Conservation (phyloP, 2,329 filamentous ascomycete species). For the Diaporthe helianthi region DNA sequence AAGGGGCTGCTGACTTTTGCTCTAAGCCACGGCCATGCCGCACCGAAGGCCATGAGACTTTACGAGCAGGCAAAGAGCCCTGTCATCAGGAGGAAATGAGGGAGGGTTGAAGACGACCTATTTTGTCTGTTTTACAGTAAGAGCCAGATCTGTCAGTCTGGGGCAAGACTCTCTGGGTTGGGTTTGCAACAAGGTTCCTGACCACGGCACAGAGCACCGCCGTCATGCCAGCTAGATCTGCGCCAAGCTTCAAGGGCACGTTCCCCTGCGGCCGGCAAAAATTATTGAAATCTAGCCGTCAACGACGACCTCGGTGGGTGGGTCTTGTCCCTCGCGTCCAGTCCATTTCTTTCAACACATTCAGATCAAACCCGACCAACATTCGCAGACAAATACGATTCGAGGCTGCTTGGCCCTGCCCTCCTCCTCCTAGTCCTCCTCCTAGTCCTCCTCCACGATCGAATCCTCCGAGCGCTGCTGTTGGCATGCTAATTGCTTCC, state of each 20-base stretch:
- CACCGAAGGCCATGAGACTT: constrained; percentile 29
- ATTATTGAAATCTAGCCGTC: constrained; percentile 19
- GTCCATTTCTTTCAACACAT: constrained; percentile 20
- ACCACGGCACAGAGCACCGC: not conserved
- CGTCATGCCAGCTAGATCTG: not conserved
- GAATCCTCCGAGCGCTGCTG: not conserved
- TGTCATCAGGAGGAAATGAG: constrained; percentile 1
- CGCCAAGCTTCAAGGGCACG: constrained; percentile 1
- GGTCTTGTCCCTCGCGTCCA: not conserved
- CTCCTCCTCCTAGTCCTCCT: not conserved
- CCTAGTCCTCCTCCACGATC: not conserved
- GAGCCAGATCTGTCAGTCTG: too few relatives aligned
- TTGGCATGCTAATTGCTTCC: constrained; percentile 26
- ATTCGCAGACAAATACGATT: not conserved
- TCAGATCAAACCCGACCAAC: constrained; percentile 7
- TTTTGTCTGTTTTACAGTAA: not conserved
- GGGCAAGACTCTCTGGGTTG: not conserved
- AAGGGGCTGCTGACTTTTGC: constrained; percentile 36
- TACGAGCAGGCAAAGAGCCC: not conserved
- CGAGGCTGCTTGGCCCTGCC: not conserved
- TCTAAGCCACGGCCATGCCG: constrained; percentile 29
- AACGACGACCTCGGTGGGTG: constrained; percentile 19
- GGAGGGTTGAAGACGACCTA: not conserved
- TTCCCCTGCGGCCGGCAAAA: constrained; percentile 26
- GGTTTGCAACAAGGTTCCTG: not conserved